Base-by-base conservation (phyloP, 768 basidiomycete species). In the Royoungia palumana region DNA sequence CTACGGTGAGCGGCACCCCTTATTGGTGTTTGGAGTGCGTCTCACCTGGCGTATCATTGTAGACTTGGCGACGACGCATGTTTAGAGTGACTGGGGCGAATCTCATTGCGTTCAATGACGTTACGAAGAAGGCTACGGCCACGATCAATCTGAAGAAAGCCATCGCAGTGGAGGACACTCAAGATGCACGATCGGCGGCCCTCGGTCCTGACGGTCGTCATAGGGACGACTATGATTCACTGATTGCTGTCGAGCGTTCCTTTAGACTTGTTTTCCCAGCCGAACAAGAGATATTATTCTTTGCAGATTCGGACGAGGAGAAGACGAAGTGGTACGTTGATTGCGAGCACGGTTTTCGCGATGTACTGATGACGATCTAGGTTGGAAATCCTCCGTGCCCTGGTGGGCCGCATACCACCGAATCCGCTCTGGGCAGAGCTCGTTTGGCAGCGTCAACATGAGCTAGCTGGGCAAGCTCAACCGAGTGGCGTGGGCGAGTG, bases 361-460 rank as follows among this genome's bases (percentile, higher is more conserved):
- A 28, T 25, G 8, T 5, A 0, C 19, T 56, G 30, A 61, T 14
- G 30, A 16, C 6, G 41, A 22, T 57, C 8, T 62, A 96, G 94
- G 94, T 74, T 96, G 54, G 83, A 89, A 56, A 85, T 94, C 7
- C 75, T 96, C 11, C 78, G 80, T 42, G 88, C 90, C 0, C 74
- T 95, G 32, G 82, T 95, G 51, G 92, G 92, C 8, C 85, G 83
- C 49, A 93, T 96, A 57, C 94, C 94, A 9, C 87, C 89, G 3
- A 90, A 94, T 65, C 91, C 91, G 3, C 72, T 96, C 12, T 96
- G 94, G 94, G 94, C 87, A 3, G 94, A 95, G 71, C 72, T 95
- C 34, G 67, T 92, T 35, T 91, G 89, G 89, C 87, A 92, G 64
- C 79, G 83, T 40, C 88, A 90, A 57, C 71, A 80, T 50, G 78